Base-by-base conservation (phyloP, 148 eudicot genomes). In the Oxyria digyna region DNA sequence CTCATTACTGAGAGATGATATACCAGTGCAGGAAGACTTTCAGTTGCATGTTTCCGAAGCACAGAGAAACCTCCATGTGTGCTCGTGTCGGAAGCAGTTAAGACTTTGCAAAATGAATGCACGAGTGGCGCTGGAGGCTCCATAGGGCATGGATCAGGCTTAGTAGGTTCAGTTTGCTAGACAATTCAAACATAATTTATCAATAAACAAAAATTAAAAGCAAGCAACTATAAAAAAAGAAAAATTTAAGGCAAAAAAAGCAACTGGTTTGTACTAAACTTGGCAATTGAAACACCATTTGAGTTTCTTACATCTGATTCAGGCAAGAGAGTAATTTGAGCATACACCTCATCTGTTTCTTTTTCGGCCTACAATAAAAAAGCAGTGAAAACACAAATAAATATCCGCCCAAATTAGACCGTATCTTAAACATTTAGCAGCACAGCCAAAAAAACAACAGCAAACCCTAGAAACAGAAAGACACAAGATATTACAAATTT, bases 21-120 rank as follows among this genome's bases (percentile, higher is more conserved):
- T 74, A 94, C 98, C 97, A 94, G 74, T 6, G 82, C 78, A 77
- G 98, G 98, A 68, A 94, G 91, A 73, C 98, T 90, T 70, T 94
- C 96, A 49, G 81, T 94, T 4, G 98, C 98, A 38, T 94, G 98
- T 71, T 90, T 94, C 26, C 96, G 86, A 37, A 88, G 91, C 69
- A 94, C 98, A 10, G 98, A 94, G 82, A 89, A 94, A n/a, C 98
- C 98, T 46, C 98, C 98, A 70, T 94, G 98, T 33, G 98, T 94
- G 78, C 97, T 94, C 14, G 98, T 90, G 71, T 94, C 98, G 1
- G 97, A 90, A 29, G 97, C 97, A 3, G 98, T 94, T 70, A 94
- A 74, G 72, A 87, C 89, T 85, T 94, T 94, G 68, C 90, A 85
- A 73, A 94, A 94, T 0, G 98, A 90, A 68, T 80, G 80, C n/a